Percentiles rank a stretch among this genome's conserved stretches.
These are phyloP conservation scores for Plantago rigida DNA, from an alignment of 305 asterid genomes.

Conservation along the genomic window DNA sequence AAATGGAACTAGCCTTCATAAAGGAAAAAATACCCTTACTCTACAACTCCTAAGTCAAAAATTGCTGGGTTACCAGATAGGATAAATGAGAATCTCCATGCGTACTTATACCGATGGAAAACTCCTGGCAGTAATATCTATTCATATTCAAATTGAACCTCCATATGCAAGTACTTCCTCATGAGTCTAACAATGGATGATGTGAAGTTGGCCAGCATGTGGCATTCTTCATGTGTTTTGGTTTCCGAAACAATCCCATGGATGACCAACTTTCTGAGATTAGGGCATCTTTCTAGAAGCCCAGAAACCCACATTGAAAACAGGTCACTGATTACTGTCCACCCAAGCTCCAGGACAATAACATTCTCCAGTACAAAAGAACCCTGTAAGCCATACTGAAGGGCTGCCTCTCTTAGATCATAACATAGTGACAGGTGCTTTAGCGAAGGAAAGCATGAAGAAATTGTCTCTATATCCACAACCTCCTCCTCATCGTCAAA, in stretches of 20 bases:
- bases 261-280: slow-evolving; percentile 61
- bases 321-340: slow-evolving; percentile 67
- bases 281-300: slow-evolving; percentile 64
- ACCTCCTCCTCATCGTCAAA: slow-evolving; percentile 86
- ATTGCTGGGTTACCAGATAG: slow-evolving; percentile 22
- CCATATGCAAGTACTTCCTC: slow-evolving; percentile 65
- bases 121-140: slow-evolving; percentile 26
- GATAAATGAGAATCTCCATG: slow-evolving; percentile 21
- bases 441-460: slow-evolving; percentile 68
- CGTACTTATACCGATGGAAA: slow-evolving; percentile 22
- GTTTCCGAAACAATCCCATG: slow-evolving; percentile 77
- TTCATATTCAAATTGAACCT: slow-evolving; percentile 66
- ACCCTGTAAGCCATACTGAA: slow-evolving; percentile 66
- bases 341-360: slow-evolving; percentile 69
- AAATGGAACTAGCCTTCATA: slow-evolving; percentile 28
- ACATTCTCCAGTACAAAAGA: slow-evolving; percentile 66
- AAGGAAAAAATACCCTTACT: slow-evolving; percentile 23
- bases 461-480: slow-evolving; percentile 69
- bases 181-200: slow-evolving; percentile 59
- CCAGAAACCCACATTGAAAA: slow-evolving; percentile 72
- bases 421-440: slow-evolving; percentile 62
- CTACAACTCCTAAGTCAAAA: slow-evolving; percentile 27
- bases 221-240: slow-evolving; percentile 78
- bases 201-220: slow-evolving; percentile 57
- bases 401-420: slow-evolving; percentile 63